Base-by-base conservation (phyloP, 768 basidiomycete genomes). In the Kwoniella shandongensis region DNA sequence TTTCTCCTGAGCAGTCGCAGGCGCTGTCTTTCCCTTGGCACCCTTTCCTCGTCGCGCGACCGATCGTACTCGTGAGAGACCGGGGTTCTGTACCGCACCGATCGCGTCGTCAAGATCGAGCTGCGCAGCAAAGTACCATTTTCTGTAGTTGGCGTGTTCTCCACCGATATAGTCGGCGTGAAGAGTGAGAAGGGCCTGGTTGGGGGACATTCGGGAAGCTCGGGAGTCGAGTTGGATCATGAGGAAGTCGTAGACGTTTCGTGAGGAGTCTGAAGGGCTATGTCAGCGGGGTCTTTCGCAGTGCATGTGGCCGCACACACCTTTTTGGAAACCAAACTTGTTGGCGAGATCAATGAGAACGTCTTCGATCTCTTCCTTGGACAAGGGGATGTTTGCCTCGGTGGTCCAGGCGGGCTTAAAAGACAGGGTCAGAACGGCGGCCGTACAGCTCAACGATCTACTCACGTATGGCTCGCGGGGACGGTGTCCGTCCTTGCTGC, bases 261-360 rank as follows among this genome's bases (percentile, higher is more conserved):
- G 70, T 20, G 70, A 78, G 2, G 77, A 78, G 53, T 78, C 77
- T 63, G 55, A n/a, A n/a, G n/a, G 27, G 36, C 25, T 44, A 20
- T 23, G 32, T 47, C 35, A 59, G 25, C 50, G 4, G 11, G 38
- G 50, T 7, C 17, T 10, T 18, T 32, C 22, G 30, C n/a, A n/a
- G n/a, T n/a, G n/a, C n/a, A 12, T 11, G 8, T 8, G 42, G 20
- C 42, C 10, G 44, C 12, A 12, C 57, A 47, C 65, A 91, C 89
- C 89, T 90, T 96, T 82, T 91, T 98, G 96, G 75, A 99, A 99
- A 60, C 96, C 96, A 78, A 98, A 99, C 79, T 98, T 99, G 81
- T 97, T 92, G 25, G 91, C 87, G 30, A 99, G 82, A 80, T 98
- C 96, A 48, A 97, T 84, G 74, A 98, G 90, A 47, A 99, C 90